Conservation (phyloP, 106 monocot genomes). For the Dendrobium nobile region DNA sequence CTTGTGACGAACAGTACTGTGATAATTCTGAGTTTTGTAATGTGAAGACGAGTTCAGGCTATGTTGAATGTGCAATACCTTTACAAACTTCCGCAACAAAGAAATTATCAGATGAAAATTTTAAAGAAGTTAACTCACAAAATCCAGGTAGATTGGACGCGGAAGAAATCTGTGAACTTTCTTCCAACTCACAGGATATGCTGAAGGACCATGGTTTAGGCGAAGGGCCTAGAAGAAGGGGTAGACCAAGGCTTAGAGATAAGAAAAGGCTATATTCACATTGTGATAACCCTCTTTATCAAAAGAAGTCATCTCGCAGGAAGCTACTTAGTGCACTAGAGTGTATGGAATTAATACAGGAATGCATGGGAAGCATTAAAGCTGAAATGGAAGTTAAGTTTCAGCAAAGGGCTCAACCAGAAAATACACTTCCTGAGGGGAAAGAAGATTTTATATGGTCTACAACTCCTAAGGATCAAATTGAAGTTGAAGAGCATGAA, state of each 20-base stretch:
- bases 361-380: conserved; percentile 31
- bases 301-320: conserved; percentile 11
- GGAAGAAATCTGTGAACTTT: neutral
- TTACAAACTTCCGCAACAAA: no score
- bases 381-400: conserved; percentile 16
- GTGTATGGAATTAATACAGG: conserved; percentile 36
- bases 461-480: conserved; percentile 14
- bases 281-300: neutral
- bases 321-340: conserved; percentile 20
- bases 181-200: neutral
- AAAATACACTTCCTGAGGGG: conserved; percentile 4
- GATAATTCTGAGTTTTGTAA: neutral
- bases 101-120: no score
- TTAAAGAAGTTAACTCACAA: neutral
- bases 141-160: neutral
- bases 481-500: conserved; percentile 36
- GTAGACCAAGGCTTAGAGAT: neutral
- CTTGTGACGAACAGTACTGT: conserved; percentile 7
- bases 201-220: conserved; percentile 11
- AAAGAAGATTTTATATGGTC: conserved; percentile 41
- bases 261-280: neutral
- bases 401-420: neutral
- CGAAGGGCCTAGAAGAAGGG: conserved; percentile 1
- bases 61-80: neutral
- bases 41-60: neutral